Percentiles rank a stretch among this genome's conserved stretches.
phyloP scores from a whole-genome alignment of 2,329 filamentous ascomycete genomes.

The Venturia pyrina region DNA sequence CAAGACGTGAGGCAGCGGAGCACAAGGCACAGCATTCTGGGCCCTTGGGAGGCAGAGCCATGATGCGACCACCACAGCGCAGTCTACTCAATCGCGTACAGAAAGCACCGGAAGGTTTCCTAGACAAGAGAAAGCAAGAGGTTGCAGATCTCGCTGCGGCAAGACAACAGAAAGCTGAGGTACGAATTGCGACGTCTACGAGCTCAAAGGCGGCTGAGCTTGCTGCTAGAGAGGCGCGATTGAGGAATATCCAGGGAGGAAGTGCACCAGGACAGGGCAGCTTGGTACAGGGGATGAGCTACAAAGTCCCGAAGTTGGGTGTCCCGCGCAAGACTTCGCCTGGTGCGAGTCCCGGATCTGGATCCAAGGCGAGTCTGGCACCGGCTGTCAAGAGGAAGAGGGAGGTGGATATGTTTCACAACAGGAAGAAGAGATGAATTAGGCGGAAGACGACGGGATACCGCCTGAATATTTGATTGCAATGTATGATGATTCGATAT shows the following conservation, averaged over 20 bases:
- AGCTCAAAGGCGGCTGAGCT: not conserved
- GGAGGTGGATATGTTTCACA: conserved; percentile 3
- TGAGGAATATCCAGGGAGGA: not conserved
- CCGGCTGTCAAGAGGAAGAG: conserved; percentile 4
- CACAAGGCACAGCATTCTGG: conserved; percentile 1
- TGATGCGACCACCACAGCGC: not conserved
- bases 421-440: conserved; percentile 6
- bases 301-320: not conserved
- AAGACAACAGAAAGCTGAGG: not conserved
- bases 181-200: not conserved
- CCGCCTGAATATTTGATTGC: not conserved
- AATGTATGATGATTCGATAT: not conserved
- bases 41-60: not conserved
- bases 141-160: not conserved
- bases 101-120: not conserved
- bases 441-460: not conserved
- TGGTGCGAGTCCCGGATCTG: not conserved
- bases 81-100: not conserved
- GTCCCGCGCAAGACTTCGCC: not conserved
- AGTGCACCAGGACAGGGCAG: not conserved
- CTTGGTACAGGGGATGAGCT: not conserved
- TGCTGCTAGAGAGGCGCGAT: not conserved
- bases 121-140: not conserved
- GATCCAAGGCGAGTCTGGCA: not conserved
- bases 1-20: conserved; percentile 3